These are phyloP conservation scores for Scedosporium minutisporum DNA, from an alignment of 2,329 filamentous ascomycete genomes.

Conservation along the genomic window DNA sequence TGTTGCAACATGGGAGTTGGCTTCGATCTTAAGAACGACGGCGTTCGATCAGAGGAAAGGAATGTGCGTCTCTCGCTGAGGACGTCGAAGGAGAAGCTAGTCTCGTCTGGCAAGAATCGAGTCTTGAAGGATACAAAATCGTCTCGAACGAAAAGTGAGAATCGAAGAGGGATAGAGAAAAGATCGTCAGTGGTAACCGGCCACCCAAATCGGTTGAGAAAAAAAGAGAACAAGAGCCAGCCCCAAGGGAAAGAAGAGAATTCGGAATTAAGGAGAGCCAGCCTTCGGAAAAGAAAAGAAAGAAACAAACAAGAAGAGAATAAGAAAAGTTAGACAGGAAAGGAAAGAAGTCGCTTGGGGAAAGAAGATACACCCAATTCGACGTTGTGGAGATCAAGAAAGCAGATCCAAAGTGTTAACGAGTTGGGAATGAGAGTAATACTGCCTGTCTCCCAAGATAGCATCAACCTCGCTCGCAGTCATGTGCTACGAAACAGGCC, in stretches of 20 bases:
- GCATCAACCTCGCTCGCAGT: background rate
- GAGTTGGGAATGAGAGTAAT: background rate
- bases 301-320: background rate
- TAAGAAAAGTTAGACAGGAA: background rate
- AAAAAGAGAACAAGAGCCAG: background rate
- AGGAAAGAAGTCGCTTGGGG: background rate
- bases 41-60: background rate
- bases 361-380: background rate
- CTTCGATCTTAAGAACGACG: background rate
- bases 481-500: slow-evolving; percentile 2
- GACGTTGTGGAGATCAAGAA: background rate
- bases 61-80: background rate
- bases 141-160: background rate
- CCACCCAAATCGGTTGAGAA: background rate
- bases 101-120: background rate
- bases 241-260: background rate
- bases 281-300: background rate
- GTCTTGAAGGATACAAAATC: background rate
- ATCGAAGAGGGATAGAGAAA: background rate
- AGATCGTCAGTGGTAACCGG: background rate
- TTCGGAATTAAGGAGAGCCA: background rate
- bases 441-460: no score
- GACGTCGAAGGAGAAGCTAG: background rate
- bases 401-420: no score
- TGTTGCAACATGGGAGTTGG: slow-evolving; percentile 2